A percentile compares a stretch with the other conserved stretches of the same genome.
These are phyloP conservation scores for Phytophthora hybrid DNA, from an alignment of 352 stramenopile genomes.

Conservation along the genomic window DNA sequence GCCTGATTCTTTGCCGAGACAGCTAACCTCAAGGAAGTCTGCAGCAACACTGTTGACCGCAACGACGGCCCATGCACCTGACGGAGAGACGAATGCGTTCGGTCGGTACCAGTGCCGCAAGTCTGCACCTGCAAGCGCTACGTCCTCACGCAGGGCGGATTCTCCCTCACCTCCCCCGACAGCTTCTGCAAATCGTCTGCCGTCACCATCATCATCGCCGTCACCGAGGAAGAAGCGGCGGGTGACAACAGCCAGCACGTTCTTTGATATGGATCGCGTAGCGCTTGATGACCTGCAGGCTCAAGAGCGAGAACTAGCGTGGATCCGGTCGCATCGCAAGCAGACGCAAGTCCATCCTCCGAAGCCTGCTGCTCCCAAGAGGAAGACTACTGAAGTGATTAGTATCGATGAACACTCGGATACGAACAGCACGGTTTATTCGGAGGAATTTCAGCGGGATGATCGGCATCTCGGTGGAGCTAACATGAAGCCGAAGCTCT, in stretches of 20 bases:
- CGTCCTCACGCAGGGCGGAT: not conserved
- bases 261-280: constrained; percentile 37
- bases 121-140: constrained; percentile 14
- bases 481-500: constrained; percentile 4
- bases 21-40: constrained; percentile 11
- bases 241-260: not conserved
- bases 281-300: constrained; percentile 47
- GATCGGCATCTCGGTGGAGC: constrained; percentile 3
- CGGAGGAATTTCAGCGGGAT: constrained; percentile 2
- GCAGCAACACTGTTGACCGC: not conserved
- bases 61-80: not conserved
- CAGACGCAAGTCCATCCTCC: constrained; percentile 17
- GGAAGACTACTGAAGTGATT: constrained; percentile 28
- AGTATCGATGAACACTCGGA: constrained; percentile 23
- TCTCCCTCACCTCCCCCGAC: not conserved
- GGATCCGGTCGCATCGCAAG: constrained; percentile 40
- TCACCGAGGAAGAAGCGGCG: constrained; percentile 36
- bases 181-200: constrained; percentile 4
- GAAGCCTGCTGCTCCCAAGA: constrained; percentile 17
- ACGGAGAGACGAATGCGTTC: constrained; percentile 22
- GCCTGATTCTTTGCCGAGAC: constrained; percentile 15
- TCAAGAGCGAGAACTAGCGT: constrained; percentile 52
- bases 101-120: constrained; percentile 26
- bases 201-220: constrained; percentile 10
- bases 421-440: constrained; percentile 7